Evolutionary conservation across 1,139 yeast species (phyloP).

Genomic region (Eremothecium cymbalariae): DNA sequence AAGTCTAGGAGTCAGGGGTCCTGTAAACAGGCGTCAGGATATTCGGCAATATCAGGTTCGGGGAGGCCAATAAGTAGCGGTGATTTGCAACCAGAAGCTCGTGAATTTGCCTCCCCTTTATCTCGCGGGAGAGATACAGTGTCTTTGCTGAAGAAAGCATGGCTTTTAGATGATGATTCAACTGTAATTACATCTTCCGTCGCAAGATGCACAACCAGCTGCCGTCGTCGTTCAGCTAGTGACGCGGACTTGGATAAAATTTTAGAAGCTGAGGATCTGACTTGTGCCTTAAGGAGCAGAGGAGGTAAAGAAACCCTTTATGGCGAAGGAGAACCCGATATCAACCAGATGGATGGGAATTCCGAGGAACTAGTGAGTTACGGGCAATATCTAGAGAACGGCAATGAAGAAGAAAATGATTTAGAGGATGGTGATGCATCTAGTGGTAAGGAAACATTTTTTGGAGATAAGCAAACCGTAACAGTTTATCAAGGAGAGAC

Average conservation of each 20-base stretch:
- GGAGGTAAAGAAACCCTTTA: not conserved
- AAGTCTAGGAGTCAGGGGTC: not conserved
- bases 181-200: no score
- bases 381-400: no score
- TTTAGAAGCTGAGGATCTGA: not conserved
- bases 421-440: slow-evolving; percentile 12
- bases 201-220: no score
- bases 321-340: slow-evolving; percentile 20
- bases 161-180: no score
- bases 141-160: not conserved
- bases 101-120: not conserved
- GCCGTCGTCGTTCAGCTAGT: no score
- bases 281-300: not conserved
- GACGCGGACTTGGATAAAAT: no score
- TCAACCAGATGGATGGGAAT: slow-evolving; percentile 5
- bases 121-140: not conserved
- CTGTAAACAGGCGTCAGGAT: not conserved
- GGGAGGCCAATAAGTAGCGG: not conserved
- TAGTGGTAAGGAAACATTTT: slow-evolving; percentile 8
- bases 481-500: slow-evolving; percentile 25
- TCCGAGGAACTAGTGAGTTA: slow-evolving; percentile 6
- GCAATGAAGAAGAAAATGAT: slow-evolving; percentile 16
- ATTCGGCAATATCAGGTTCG: not conserved
- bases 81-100: not conserved
- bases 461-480: slow-evolving; percentile 16